phyloP scores from a whole-genome alignment of 192 early-diverging fungal species.

The Coemansia biformis region DNA sequence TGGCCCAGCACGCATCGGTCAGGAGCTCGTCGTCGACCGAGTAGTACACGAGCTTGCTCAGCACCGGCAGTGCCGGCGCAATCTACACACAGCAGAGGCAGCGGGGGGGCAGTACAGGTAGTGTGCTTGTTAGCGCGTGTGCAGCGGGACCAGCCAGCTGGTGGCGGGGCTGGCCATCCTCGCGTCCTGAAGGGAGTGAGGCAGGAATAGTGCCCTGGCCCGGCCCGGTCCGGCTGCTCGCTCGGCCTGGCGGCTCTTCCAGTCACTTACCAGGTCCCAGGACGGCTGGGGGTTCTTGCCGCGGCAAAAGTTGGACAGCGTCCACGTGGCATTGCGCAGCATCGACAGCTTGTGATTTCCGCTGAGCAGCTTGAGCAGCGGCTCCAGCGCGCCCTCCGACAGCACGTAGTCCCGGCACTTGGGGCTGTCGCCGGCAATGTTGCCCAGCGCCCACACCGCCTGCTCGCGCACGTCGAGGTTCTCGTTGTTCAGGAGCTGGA shows the following conservation, averaged over 20 bases:
- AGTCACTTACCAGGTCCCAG: conserved; percentile 55
- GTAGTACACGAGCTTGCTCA: conserved; percentile 81
- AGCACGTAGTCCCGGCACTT: conserved; percentile 88
- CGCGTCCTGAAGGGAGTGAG: too few species aligned
- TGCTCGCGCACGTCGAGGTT: conserved; percentile 91
- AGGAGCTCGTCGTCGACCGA: conserved; percentile 91
- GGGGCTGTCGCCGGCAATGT: conserved; percentile 97
- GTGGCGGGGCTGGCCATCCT: too few species aligned
- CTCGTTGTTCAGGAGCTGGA: conserved; percentile 77
- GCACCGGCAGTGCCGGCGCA: conserved; percentile 75
- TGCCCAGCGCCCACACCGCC: conserved; percentile 98
- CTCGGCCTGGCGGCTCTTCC: too few species aligned
- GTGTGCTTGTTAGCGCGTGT: too few species aligned
- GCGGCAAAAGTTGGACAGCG: conserved; percentile 96
- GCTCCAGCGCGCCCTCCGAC: conserved; percentile 70
- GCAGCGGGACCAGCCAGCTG: too few species aligned
- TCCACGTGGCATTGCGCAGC: conserved; percentile 99
- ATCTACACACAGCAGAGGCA: conserved; percentile 73
- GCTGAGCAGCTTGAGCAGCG: conserved; percentile 81
- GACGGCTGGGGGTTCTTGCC: conserved; percentile 95
- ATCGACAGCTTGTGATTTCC: conserved; percentile 92
- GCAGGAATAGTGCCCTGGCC: too few species aligned
- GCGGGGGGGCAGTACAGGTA: not conserved
- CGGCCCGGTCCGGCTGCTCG: too few species aligned
- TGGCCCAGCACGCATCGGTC: conserved; percentile 73